Conservation (phyloP, 164 flowering plant species). For the Macadamia tetraphylla region DNA sequence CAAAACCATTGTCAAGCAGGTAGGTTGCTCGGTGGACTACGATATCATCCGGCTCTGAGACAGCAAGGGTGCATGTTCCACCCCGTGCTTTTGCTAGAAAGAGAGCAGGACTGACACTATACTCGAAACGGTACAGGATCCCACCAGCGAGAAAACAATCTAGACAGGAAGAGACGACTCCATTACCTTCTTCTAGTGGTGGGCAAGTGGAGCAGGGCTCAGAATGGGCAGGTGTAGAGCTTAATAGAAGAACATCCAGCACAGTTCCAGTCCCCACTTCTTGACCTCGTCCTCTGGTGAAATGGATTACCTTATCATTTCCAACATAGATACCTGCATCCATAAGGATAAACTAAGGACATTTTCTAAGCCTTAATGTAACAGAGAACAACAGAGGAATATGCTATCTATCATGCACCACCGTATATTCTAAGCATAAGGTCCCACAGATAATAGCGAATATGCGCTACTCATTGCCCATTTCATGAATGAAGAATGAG, state of each 20-base stretch:
- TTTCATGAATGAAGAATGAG: too few species aligned
- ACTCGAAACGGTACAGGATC: slow-evolving; percentile 59
- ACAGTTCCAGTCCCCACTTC: slow-evolving; percentile 71
- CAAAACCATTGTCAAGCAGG: slow-evolving; percentile 66
- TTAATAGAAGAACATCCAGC: slow-evolving; percentile 39
- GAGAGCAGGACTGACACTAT: slow-evolving; percentile 51
- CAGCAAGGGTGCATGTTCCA: slow-evolving; percentile 79
- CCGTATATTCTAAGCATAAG: background rate
- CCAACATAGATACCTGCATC: slow-evolving; percentile 54
- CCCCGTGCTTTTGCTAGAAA: slow-evolving; percentile 77
- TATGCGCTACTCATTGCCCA: too few species aligned
- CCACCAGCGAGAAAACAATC: slow-evolving; percentile 77
- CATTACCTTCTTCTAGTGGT: slow-evolving; percentile 32
- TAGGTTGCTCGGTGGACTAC: slow-evolving; percentile 66
- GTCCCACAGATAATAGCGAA: background rate
- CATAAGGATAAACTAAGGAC: background rate
- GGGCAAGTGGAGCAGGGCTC: slow-evolving; percentile 42
- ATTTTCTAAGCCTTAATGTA: too few species aligned
- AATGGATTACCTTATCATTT: slow-evolving; percentile 55
- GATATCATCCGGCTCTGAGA: slow-evolving; percentile 40
- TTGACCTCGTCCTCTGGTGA: slow-evolving; percentile 56
- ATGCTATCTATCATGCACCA: too few species aligned
- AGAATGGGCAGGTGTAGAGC: slow-evolving; percentile 20
- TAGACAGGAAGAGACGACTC: slow-evolving; percentile 59
- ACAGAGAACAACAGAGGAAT: too few species aligned